Conservation (phyloP, 148 eudicot species). For the Arctostaphylos glauca region DNA sequence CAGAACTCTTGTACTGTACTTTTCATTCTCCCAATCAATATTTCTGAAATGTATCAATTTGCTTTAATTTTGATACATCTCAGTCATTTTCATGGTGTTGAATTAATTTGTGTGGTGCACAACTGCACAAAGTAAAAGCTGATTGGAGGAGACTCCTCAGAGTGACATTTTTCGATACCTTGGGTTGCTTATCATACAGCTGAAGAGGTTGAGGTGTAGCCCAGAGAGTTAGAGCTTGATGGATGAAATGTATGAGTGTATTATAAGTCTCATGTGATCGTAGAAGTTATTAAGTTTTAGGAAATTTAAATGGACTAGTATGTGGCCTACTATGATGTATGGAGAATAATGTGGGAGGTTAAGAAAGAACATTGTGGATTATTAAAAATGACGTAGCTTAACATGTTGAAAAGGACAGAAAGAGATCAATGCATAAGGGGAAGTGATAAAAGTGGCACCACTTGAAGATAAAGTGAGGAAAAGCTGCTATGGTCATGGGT, state of each 20-base stretch:
- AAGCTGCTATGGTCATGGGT: no score
- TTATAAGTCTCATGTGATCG: neutral
- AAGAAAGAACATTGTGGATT: neutral
- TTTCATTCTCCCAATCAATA: neutral
- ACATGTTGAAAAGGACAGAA: neutral
- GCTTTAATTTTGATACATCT: neutral
- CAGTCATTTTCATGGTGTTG: neutral
- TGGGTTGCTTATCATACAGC: neutral
- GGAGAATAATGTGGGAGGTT: neutral
- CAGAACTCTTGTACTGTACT: neutral
- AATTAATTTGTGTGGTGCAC: neutral
- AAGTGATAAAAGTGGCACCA: neutral
- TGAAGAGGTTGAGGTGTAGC: neutral
- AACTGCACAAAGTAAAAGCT: neutral
- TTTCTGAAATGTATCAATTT: neutral
- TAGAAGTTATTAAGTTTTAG: neutral
- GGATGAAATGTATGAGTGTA: neutral
- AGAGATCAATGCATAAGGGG: neutral
- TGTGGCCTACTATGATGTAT: neutral
- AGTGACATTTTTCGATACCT: neutral
- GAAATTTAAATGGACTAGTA: neutral
- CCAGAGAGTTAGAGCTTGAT: neutral
- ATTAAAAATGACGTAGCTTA: neutral
- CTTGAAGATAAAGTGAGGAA: no score
- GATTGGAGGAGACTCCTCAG: neutral